Evolutionary conservation across 2,329 filamentous ascomycete species (phyloP).

Genomic region (Aspergillus sp.): DNA sequence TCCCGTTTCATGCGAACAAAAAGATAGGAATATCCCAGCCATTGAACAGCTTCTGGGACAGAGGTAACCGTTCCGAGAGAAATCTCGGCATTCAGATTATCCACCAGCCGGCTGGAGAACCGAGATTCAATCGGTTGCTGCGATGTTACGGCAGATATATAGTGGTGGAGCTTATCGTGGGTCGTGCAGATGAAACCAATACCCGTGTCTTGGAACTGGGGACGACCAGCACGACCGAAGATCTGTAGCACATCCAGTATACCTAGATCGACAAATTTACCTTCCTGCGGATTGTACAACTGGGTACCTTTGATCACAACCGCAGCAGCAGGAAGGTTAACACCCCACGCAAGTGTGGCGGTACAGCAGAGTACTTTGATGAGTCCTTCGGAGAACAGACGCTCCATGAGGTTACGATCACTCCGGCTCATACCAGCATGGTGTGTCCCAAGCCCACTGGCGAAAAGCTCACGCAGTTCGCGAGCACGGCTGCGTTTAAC

Average conservation of each 20-base stretch:
- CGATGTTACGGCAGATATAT: constrained; percentile 88
- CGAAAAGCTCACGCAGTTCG: constrained; percentile 84
- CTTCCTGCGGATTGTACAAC: constrained; percentile 92
- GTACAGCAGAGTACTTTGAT: constrained; percentile 98
- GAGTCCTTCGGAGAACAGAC: constrained; percentile 86
- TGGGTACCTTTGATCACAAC: constrained; percentile 98
- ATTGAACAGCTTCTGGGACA: constrained; percentile 88
- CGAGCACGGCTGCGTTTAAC: constrained; percentile 82
- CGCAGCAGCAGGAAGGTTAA: constrained; percentile 94
- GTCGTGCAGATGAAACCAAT: constrained; percentile 98
- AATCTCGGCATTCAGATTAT: constrained; percentile 96
- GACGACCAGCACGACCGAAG: constrained; percentile 95
- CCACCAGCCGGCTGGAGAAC: constrained; percentile 89
- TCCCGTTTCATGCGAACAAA: constrained; percentile 96
- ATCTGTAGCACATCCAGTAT: constrained; percentile 98
- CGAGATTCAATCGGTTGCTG: constrained; percentile 97
- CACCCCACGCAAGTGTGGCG: constrained; percentile 96
- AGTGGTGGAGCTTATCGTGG: constrained; percentile 89
- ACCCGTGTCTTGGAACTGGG: constrained; percentile 95
- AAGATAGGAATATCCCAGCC: constrained; percentile 96
- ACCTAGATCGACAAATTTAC: constrained; percentile 93
- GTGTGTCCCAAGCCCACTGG: constrained; percentile 90
- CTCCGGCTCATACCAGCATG: constrained; percentile 95
- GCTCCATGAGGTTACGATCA: constrained; percentile 93
- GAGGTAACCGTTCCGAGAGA: constrained; percentile 92